These are phyloP conservation scores for Cucurbita argyrosperma DNA, from an alignment of 306 rosid genomes.

Conservation along the genomic window DNA sequence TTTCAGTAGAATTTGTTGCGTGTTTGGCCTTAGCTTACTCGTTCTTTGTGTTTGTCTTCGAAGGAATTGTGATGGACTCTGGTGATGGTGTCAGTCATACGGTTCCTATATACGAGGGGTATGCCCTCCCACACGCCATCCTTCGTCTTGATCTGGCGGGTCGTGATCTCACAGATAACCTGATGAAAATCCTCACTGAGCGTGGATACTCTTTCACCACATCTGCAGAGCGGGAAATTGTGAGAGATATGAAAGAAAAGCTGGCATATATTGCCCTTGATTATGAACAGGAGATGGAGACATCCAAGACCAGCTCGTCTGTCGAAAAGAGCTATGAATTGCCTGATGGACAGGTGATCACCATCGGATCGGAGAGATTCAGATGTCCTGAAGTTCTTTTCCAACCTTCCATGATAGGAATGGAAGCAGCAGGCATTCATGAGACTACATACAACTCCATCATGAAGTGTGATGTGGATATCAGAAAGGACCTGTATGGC, in stretches of 20 bases:
- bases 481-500: slow-evolving; percentile 91
- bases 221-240: slow-evolving; percentile 98
- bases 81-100: slow-evolving; percentile 99
- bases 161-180: slow-evolving; percentile 86
- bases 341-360: slow-evolving; percentile 96
- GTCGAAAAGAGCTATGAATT: slow-evolving; percentile 98
- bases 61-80: slow-evolving; percentile 94
- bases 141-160: slow-evolving; percentile 98
- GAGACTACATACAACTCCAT: slow-evolving; percentile 99
- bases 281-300: slow-evolving; percentile 78
- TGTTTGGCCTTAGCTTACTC: slow-evolving; percentile 3
- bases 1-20: not conserved
- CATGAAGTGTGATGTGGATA: slow-evolving; percentile 96
- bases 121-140: slow-evolving; percentile 98
- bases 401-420: slow-evolving; percentile 92
- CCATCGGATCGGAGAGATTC: slow-evolving; percentile 95
- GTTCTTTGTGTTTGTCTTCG: slow-evolving; percentile 6
- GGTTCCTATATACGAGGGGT: slow-evolving; percentile 94
- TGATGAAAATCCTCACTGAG: slow-evolving; percentile 94
- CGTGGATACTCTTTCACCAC: slow-evolving; percentile 96
- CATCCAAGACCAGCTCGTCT: slow-evolving; percentile 78
- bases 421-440: slow-evolving; percentile 99
- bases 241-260: slow-evolving; percentile 95
- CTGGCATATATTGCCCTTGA: slow-evolving; percentile 83
- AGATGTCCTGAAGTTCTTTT: slow-evolving; percentile 93